These are phyloP conservation scores for Eremochloa ophiuroides DNA, from an alignment of 176 grass and related monocot genomes.

Conservation along the genomic window DNA sequence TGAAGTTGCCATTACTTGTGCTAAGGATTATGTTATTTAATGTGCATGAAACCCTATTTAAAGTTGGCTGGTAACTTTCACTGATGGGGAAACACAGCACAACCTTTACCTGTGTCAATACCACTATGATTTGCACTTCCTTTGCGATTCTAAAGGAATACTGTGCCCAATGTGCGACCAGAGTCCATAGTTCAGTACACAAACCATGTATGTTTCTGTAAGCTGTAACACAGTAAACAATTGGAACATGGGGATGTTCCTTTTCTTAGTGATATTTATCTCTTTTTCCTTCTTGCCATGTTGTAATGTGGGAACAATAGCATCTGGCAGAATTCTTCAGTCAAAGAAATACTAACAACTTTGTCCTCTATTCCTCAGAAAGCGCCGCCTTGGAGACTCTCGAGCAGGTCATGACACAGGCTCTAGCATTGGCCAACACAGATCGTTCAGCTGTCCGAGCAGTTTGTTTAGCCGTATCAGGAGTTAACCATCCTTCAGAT, in stretches of 20 bases:
- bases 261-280: neutral
- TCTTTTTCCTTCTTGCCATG: neutral
- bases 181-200: neutral
- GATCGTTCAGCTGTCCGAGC: slow-evolving; percentile 58
- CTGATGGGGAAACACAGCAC: neutral
- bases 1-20: neutral
- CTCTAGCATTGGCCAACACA: slow-evolving; percentile 53
- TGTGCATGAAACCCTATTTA: too few relatives aligned
- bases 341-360: slow-evolving; percentile 16
- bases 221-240: neutral
- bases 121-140: neutral
- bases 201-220: neutral
- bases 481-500: slow-evolving; percentile 92
- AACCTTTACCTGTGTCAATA: neutral
- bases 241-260: neutral
- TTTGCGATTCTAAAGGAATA: neutral
- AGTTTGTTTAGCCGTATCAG: slow-evolving; percentile 91
- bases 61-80: neutral
- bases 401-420: slow-evolving; percentile 67
- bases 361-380: slow-evolving; percentile 51
- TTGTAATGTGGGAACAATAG: neutral
- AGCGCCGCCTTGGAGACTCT: slow-evolving; percentile 61
- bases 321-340: neutral
- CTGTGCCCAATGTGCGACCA: neutral
- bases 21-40: too few relatives aligned